Conservation (phyloP, 306 rosid species). For the Quercus variabilis region DNA sequence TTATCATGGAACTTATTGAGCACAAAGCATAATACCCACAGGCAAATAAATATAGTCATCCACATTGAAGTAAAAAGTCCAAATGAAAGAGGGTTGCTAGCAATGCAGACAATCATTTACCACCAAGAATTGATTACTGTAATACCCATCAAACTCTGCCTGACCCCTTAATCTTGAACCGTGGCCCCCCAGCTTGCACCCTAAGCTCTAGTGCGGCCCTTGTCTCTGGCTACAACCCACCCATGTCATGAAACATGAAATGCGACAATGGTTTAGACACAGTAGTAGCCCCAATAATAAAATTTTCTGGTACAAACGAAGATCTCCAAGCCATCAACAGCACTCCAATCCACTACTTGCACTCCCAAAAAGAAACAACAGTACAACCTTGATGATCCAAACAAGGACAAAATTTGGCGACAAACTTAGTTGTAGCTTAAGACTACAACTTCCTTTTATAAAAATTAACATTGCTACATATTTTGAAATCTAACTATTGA, state of each 20-base stretch:
- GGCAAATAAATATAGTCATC: constrained; percentile 42
- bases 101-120: constrained; percentile 40
- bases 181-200: constrained; percentile 32
- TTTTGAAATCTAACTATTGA: no score
- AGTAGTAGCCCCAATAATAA: no score
- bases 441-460: no score
- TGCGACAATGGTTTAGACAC: constrained; percentile 17
- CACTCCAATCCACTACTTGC: no score
- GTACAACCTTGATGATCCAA: no score
- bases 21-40: constrained; percentile 21
- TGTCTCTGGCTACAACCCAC: constrained; percentile 30
- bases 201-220: constrained; percentile 37
- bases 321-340: no score
- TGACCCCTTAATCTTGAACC: constrained; percentile 30
- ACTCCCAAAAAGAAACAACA: no score
- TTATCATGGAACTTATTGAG: constrained; percentile 19
- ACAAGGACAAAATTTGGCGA: no score
- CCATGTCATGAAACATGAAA: constrained; percentile 37
- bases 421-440: no score
- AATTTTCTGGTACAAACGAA: no score
- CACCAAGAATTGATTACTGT: constrained; percentile 34
- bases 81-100: constrained; percentile 24
- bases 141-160: constrained; percentile 37
- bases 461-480: no score
- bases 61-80: constrained; percentile 40